Evolutionary conservation across 208 protist genomes (phyloP).

Genomic region (Acanthamoeba triangularis): DNA sequence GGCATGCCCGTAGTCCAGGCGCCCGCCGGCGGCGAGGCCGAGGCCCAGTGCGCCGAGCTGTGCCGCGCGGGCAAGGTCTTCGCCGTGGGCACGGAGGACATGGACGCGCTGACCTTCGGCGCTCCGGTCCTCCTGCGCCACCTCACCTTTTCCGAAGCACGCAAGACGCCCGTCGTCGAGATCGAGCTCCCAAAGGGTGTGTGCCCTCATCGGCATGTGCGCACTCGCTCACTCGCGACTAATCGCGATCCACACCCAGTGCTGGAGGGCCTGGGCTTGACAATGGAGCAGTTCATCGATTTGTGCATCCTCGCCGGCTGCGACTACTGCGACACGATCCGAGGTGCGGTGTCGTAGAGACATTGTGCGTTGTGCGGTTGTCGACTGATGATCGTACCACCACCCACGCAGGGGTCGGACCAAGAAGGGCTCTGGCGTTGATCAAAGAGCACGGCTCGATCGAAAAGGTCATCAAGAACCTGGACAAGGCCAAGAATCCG

Average conservation of each 20-base stretch:
- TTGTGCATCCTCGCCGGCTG: conserved; percentile 98
- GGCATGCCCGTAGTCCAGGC: conserved; percentile 97
- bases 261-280: conserved; percentile 85
- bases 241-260: no score
- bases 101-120: conserved; percentile 99
- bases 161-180: conserved; percentile 97
- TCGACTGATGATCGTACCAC: neutral
- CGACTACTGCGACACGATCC: conserved; percentile 99
- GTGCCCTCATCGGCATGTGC: no score
- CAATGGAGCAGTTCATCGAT: conserved; percentile 83
- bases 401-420: conserved; percentile 95
- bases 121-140: conserved; percentile 97
- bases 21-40: conserved; percentile 96
- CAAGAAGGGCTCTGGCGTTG: conserved; percentile 96
- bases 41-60: conserved; percentile 99
- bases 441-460: conserved; percentile 97
- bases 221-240: no score
- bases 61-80: conserved; percentile 96
- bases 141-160: conserved; percentile 96
- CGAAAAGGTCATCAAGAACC: conserved; percentile 94
- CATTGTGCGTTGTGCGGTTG: no score
- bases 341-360: no score
- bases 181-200: conserved; percentile 93
- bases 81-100: conserved; percentile 99
- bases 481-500: conserved; percentile 87